Evolutionary conservation across 441 rosid genomes (phyloP), one percentile per base, ranked within the genome.

Genomic region (Sinapis alba): DNA sequence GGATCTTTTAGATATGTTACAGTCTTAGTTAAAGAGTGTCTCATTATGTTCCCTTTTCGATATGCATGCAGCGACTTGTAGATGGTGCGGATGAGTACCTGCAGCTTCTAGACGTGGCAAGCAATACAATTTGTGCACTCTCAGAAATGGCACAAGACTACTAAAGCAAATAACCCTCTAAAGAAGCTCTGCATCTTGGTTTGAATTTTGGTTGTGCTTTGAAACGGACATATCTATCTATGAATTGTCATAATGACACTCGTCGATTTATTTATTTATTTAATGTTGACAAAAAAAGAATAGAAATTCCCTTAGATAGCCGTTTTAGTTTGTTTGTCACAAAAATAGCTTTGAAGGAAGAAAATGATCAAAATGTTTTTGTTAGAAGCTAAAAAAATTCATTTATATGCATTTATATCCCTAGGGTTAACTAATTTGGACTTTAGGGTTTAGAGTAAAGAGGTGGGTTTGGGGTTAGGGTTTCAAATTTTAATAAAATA

Each of bases 71-170:
- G 98, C 74, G 86, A 80, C 93, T 92, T 38, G 85, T 95, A 51
- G 99, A 95, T 47, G 98, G 98, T 5, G 99, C 97, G 9, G 98
- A 93, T 56, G 99, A 95, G 85, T 91, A 91, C 84, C 73, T 95
- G 88, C 98, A 93, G 88, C 87, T 92, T 73, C 86, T 92, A 75
- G 91, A 90, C 60, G 90, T 87, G 73, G 81, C 92, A 78, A 90
- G 98, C 86, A 82, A 75, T 71, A 80, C 87, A 18, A 85, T 88
- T 81, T 79, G 86, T 60, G 88, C 93, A 19, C 85, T 89, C 68
- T 81, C 88, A 73, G 84, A 88, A 79, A 89, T 92, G 96, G 89
- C 97, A 10, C 83, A 90, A 74, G 93, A 78, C 70, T 67, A 71
- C 19, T 77, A 32, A 59, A 69, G 8, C 59, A 74, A 5, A 45